These are phyloP conservation scores for Aspergillus fumigatiaffinis DNA, from an alignment of 2,329 filamentous ascomycete genomes.

Conservation along the genomic window DNA sequence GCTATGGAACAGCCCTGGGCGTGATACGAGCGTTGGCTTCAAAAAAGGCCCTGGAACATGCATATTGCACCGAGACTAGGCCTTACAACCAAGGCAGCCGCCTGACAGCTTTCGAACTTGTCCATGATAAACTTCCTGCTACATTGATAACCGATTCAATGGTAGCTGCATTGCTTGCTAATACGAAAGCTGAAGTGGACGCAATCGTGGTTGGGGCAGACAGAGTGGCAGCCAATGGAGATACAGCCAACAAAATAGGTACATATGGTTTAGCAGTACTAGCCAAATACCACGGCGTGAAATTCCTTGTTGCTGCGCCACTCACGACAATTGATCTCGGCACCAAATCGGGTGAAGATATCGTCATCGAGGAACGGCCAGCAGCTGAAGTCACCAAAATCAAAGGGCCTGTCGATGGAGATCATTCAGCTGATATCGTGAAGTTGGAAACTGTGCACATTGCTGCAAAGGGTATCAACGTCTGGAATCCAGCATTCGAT, in stretches of 20 bases:
- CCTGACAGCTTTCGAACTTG: constrained; percentile 92
- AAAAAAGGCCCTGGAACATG: constrained; percentile 65
- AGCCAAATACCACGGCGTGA: constrained; percentile 80
- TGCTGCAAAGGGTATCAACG: constrained; percentile 69
- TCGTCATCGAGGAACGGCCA: constrained; percentile 86
- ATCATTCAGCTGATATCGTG: constrained; percentile 46
- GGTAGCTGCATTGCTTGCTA: constrained; percentile 76
- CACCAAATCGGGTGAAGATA: constrained; percentile 72
- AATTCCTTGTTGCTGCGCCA: constrained; percentile 91
- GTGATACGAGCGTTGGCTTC: constrained; percentile 81
- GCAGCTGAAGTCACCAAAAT: constrained; percentile 78
- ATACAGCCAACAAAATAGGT: constrained; percentile 98
- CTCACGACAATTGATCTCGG: constrained; percentile 88
- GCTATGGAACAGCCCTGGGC: constrained; percentile 93
- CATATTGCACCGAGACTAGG: constrained; percentile 93
- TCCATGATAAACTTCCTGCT: constrained; percentile 85
- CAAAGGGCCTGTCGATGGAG: constrained; percentile 67
- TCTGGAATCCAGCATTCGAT: constrained; percentile 98
- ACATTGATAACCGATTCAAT: constrained; percentile 96
- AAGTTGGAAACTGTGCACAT: constrained; percentile 67
- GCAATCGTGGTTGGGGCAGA: constrained; percentile 94
- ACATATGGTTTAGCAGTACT: constrained; percentile 92
- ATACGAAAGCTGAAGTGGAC: constrained; percentile 61
- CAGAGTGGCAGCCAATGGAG: constrained; percentile 90
- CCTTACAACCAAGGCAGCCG: constrained; percentile 98